A percentile compares a stretch with the other conserved stretches of the same genome.
Conservation (phyloP, 2,329 filamentous ascomycete species). For the Colletotrichum salicis region DNA sequence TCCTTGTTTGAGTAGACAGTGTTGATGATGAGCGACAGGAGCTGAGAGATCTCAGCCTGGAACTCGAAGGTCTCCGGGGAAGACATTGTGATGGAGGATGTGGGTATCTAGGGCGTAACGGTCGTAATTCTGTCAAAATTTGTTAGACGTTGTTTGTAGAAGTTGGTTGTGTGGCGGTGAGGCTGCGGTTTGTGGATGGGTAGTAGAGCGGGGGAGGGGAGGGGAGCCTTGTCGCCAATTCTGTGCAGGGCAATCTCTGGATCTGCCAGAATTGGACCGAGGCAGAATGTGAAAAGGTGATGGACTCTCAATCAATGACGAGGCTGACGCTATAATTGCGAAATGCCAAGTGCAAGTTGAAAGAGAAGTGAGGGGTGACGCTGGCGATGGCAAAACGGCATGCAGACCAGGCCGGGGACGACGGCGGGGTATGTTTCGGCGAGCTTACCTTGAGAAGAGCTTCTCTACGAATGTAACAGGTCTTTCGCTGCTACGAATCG, state of each 20-base stretch:
- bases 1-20: slow-evolving; percentile 99
- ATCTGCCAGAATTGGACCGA: background rate
- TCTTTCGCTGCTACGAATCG: slow-evolving; percentile 42
- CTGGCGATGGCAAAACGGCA: background rate
- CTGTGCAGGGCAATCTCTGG: background rate
- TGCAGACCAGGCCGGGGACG: slow-evolving; percentile 11
- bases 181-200: slow-evolving; percentile 33
- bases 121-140: slow-evolving; percentile 32
- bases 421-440: background rate
- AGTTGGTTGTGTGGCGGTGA: slow-evolving; percentile 11
- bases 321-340: slow-evolving; percentile 6
- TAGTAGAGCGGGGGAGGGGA: background rate
- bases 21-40: slow-evolving; percentile 99
- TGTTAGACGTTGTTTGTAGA: slow-evolving; percentile 16
- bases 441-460: slow-evolving; percentile 36
- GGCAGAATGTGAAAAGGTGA: slow-evolving; percentile 23
- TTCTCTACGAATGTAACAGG: slow-evolving; percentile 35
- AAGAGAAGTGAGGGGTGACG: background rate
- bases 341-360: background rate
- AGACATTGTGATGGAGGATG: slow-evolving; percentile 71
- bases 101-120: slow-evolving; percentile 35
- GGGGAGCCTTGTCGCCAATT: background rate
- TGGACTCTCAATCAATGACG: background rate
- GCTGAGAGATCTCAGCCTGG: slow-evolving; percentile 99
- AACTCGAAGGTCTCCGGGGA: slow-evolving; percentile 94